Evolutionary conservation across 139 green algal species (phyloP), one percentile per base, ranked within the genome.

Genomic region (Diplosphaera chodatii): DNA sequence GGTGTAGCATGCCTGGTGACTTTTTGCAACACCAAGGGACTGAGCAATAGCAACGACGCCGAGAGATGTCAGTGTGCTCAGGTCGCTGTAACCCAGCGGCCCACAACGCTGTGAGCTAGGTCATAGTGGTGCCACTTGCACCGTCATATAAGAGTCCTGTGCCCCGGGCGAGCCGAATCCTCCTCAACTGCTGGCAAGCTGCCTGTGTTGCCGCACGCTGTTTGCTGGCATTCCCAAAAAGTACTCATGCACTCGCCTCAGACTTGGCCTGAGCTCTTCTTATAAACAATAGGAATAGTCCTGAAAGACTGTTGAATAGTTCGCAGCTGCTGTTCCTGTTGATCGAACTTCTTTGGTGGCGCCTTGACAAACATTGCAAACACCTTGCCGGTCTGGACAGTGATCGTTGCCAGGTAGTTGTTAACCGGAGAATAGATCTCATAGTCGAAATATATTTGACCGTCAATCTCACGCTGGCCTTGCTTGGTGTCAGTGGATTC

Each of bases 401-500:
- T 90, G 63, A 94, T 84, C 55, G 72, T 83, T 6, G 78, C 69
- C 28, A 94, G 82, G 82, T 95, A 96, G 32, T 75, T 74, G 40
- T 79, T 77, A 1, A 81, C 77, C 81, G 85, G 80, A 16, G 82
- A 86, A 15, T 82, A 75, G 33, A 94, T 84, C 67, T 92, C 80
- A 64, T 91, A 91, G 55, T 93, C 80, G 70, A 88, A 96, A 69
- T 92, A 96, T 0, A 68, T 70, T 73, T 87, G 78, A 10, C 88
- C 89, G 20, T 89, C 80, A 13, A 84, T 65, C 65, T 91, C 82
- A 0, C 78, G 70, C 28, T 74, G 70, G 40, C 30, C 68, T 18
- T 40, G 80, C 0, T 65, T 62, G n/a, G 75, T 81, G 64, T 75
- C 75, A 56, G 71, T 81, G 16, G 82, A 70, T 40, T 70, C 55